These are phyloP conservation scores for Microdochium bolleyi DNA, from an alignment of 2,329 filamentous ascomycete genomes.

Conservation along the genomic window DNA sequence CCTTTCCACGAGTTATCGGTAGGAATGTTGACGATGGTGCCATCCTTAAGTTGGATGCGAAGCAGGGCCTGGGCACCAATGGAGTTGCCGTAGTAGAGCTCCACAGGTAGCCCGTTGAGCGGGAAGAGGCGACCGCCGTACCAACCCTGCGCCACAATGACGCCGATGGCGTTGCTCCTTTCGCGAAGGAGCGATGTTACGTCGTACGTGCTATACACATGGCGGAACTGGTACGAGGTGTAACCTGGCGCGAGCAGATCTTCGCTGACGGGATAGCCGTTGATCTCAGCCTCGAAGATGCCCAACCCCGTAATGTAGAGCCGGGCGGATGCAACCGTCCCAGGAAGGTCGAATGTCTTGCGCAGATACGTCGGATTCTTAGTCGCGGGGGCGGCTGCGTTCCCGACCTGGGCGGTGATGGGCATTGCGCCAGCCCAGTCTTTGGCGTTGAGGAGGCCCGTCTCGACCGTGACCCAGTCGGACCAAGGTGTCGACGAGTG, in stretches of 20 bases:
- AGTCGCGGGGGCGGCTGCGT: conserved; percentile 14
- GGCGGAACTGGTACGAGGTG: conserved; percentile 39
- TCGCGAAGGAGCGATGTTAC: too few species aligned
- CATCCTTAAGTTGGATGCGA: conserved; percentile 11
- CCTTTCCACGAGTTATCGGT: conserved; percentile 22
- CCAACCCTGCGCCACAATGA: conserved; percentile 46
- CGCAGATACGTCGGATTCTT: conserved; percentile 23
- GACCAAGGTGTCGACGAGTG: conserved; percentile 20
- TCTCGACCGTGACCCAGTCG: conserved; percentile 22
- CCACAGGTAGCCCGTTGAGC: conserved; percentile 18
- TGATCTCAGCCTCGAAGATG: conserved; percentile 37
- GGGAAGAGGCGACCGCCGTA: conserved; percentile 31
- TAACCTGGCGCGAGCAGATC: conserved; percentile 40
- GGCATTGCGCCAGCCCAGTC: conserved; percentile 20
- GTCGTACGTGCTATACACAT: conserved; percentile 46
- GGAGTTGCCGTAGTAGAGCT: conserved; percentile 21
- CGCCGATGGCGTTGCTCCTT: conserved; percentile 35
- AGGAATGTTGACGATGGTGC: too few species aligned
- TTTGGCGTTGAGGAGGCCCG: conserved; percentile 17
- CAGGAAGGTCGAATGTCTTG: conserved; percentile 19
- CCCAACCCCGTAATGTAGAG: conserved; percentile 39
- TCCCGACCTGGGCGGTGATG: conserved; percentile 20
- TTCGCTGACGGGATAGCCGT: conserved; percentile 31
- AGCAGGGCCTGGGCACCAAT: conserved; percentile 20
- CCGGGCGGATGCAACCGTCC: conserved; percentile 23